A percentile compares a stretch with the other conserved stretches of the same genome.
phyloP scores from a whole-genome alignment of 805 yeast species.

The Candida mattraensis region DNA sequence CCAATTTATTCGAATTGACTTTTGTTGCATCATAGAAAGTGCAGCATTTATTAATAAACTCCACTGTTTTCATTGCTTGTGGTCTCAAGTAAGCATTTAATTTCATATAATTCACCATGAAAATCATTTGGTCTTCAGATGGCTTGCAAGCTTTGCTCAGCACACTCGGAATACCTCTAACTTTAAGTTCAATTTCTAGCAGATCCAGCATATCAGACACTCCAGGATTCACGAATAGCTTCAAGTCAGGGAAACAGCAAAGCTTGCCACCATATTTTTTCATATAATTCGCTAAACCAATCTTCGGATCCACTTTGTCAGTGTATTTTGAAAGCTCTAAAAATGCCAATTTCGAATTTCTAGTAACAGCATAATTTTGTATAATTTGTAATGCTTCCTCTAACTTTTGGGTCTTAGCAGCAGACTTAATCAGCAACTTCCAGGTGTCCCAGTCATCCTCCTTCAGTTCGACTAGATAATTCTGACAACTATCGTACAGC shows the following conservation, averaged over 20 bases:
- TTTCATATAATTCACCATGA: slow-evolving; percentile 40
- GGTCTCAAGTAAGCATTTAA: slow-evolving; percentile 39
- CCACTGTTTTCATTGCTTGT: slow-evolving; percentile 18
- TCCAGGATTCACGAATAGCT: slow-evolving; percentile 25
- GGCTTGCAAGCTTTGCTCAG: slow-evolving; percentile 14
- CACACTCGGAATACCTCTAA: slow-evolving; percentile 11
- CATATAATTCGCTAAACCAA: slow-evolving; percentile 43
- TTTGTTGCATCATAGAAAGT: slow-evolving; percentile 40
- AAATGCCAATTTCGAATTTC: slow-evolving; percentile 58
- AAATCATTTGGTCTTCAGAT: slow-evolving; percentile 21
- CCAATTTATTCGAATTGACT: slow-evolving; percentile 38
- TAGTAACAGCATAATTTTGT: slow-evolving; percentile 36
- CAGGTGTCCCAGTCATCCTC: slow-evolving; percentile 81
- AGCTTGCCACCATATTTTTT: slow-evolving; percentile 50
- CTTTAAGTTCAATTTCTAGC: slow-evolving; percentile 12
- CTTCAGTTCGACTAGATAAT: slow-evolving; percentile 44
- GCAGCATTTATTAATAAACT: slow-evolving; percentile 36
- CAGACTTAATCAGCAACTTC: slow-evolving; percentile 53
- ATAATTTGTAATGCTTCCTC: slow-evolving; percentile 37
- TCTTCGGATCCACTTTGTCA: slow-evolving; percentile 19
- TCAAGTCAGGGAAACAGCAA: slow-evolving; percentile 66
- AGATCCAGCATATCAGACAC: slow-evolving; percentile 6
- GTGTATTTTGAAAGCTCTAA: slow-evolving; percentile 41
- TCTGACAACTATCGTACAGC: slow-evolving; percentile 40
- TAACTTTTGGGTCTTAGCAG: slow-evolving; percentile 34